A percentile compares a stretch with the other conserved stretches of the same genome.
Evolutionary conservation across 345 rosid species (phyloP).

Genomic region (Citrus mangshanensis): DNA sequence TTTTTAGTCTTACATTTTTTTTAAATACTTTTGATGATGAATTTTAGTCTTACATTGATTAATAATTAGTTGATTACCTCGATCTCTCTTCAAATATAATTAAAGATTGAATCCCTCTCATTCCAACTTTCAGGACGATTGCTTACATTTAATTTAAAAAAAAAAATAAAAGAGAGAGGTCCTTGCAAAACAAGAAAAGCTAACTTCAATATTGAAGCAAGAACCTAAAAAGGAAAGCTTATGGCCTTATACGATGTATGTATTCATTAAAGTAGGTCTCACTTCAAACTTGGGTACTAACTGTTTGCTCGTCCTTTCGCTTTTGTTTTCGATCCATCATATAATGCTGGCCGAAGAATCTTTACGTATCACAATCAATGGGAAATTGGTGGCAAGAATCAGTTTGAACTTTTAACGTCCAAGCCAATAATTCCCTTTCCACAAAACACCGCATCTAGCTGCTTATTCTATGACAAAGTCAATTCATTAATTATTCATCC

Average conservation of each 20-base stretch:
- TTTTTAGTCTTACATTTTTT: too few relatives aligned
- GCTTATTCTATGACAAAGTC: background rate
- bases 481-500: background rate
- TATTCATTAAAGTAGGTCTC: background rate
- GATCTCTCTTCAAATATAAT: too few relatives aligned
- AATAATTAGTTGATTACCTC: too few relatives aligned
- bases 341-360: background rate
- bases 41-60: too few relatives aligned
- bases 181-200: background rate
- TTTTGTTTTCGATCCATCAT: background rate
- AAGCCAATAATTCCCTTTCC: too few relatives aligned
- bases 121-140: too few relatives aligned
- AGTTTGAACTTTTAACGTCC: too few relatives aligned
- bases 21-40: too few relatives aligned
- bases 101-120: too few relatives aligned
- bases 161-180: background rate
- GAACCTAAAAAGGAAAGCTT: background rate
- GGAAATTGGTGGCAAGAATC: too few relatives aligned
- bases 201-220: background rate
- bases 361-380: background rate
- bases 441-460: background rate
- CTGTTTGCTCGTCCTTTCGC: background rate
- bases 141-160: too few relatives aligned
- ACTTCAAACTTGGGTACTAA: slow-evolving; percentile 6
- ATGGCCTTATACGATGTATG: background rate